These are phyloP conservation scores for Parascedosporium putredinis DNA, from an alignment of 2,329 filamentous ascomycete genomes.

Conservation along the genomic window DNA sequence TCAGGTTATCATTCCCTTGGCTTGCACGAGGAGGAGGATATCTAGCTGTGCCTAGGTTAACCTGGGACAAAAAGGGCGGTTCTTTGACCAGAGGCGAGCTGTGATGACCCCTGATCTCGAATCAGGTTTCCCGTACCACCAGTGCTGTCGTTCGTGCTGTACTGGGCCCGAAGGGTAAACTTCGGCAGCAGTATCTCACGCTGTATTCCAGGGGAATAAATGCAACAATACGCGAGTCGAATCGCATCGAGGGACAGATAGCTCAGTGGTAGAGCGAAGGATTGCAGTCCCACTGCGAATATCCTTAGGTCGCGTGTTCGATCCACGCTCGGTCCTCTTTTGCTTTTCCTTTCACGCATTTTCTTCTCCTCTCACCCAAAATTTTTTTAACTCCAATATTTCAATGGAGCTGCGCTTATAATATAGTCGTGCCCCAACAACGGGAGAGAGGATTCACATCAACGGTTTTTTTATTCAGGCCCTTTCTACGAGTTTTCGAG, in stretches of 20 bases:
- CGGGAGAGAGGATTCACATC: too few species aligned
- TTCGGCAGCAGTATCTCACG: background rate
- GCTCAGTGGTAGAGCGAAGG: slow-evolving; percentile 4
- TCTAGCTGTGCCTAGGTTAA: background rate
- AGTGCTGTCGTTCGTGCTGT: background rate
- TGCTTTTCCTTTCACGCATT: background rate
- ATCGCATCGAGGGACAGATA: background rate
- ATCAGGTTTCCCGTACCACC: background rate
- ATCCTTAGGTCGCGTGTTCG: slow-evolving; percentile 5
- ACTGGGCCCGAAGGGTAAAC: background rate
- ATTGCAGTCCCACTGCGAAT: slow-evolving; percentile 1
- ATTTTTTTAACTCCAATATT: background rate
- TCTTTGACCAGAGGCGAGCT: background rate
- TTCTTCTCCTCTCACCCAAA: too few species aligned
- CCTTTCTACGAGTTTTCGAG: too few species aligned
- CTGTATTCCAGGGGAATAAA: background rate
- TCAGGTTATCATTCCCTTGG: background rate
- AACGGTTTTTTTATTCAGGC: too few species aligned
- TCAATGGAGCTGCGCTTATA: too few species aligned
- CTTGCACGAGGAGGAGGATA: background rate
- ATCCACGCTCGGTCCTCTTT: slow-evolving; percentile 3
- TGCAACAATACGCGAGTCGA: background rate
- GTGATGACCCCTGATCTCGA: background rate
- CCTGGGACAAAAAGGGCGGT: background rate
- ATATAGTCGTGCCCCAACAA: too few species aligned